Conservation (phyloP, 2,329 filamentous ascomycete species). For the Beauveria scarabaeidicola region DNA sequence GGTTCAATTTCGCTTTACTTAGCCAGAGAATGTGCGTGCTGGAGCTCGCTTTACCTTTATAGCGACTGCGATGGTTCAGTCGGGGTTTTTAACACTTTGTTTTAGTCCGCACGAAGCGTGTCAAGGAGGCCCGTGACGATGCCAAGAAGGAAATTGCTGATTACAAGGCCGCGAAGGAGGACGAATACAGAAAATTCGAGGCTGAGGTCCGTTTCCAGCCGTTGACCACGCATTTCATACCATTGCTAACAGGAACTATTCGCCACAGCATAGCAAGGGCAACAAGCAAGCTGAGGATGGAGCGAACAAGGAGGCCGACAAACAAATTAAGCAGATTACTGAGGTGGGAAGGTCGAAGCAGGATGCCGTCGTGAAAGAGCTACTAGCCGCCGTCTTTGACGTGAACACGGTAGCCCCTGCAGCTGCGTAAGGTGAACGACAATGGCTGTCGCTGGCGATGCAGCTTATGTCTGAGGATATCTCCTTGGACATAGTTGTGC, state of each 20-base stretch:
- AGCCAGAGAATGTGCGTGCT: conserved; percentile 79
- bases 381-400: conserved; percentile 78
- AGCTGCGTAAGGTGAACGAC: conserved; percentile 13
- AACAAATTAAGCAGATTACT: conserved; percentile 72
- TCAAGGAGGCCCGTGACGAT: conserved; percentile 92
- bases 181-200: conserved; percentile 93
- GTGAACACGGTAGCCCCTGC: conserved; percentile 59
- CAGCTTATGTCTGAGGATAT: neutral
- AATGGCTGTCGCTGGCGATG: neutral
- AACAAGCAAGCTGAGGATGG: conserved; percentile 71
- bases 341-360: conserved; percentile 73
- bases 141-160: conserved; percentile 97
- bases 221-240: neutral
- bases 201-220: conserved; percentile 41
- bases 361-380: conserved; percentile 69
- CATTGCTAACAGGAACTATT: neutral
- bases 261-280: conserved; percentile 75
- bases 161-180: conserved; percentile 82
- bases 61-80: no score
- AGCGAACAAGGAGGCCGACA: conserved; percentile 73
- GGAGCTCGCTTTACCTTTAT: neutral
- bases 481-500: neutral
- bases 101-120: conserved; percentile 74
- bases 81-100: neutral
- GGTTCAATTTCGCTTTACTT: conserved; percentile 10